Conservation (phyloP, 441 rosid genomes). For the Omphalea diandra region DNA sequence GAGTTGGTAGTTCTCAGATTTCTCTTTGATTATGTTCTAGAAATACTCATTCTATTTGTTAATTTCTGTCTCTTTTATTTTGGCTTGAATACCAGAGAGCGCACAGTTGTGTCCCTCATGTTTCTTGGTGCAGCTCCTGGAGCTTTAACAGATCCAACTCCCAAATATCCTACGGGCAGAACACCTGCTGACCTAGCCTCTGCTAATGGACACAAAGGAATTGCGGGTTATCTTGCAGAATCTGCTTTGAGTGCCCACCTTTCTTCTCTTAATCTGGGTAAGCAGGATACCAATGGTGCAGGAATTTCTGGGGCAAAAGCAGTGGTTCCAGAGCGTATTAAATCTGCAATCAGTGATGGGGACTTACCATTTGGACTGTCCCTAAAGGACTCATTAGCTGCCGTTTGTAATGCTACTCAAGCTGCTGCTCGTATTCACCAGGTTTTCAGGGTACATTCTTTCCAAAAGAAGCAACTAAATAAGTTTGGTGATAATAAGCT, state of each 20-base stretch:
- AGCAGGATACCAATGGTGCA: slow-evolving; percentile 28
- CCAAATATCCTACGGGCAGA: slow-evolving; percentile 61
- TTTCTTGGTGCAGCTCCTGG: slow-evolving; percentile 86
- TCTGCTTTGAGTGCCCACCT: slow-evolving; percentile 60
- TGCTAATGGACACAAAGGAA: slow-evolving; percentile 85
- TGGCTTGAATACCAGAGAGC: slow-evolving; percentile 59
- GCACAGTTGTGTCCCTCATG: slow-evolving; percentile 72
- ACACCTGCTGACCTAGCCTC: slow-evolving; percentile 92
- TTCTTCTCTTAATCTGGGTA: slow-evolving; percentile 52
- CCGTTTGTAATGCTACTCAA: slow-evolving; percentile 79
- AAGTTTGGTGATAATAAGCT: slow-evolving; percentile 50
- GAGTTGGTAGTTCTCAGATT: not conserved
- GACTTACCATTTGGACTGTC: slow-evolving; percentile 42
- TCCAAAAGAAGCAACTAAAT: slow-evolving; percentile 74
- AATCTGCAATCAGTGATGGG: slow-evolving; percentile 36
- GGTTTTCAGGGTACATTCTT: slow-evolving; percentile 85
- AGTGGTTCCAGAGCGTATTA: slow-evolving; percentile 34
- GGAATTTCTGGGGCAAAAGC: slow-evolving; percentile 31
- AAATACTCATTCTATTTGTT: not conserved
- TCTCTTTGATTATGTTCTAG: not conserved
- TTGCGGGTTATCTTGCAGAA: slow-evolving; percentile 88
- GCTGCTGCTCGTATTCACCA: slow-evolving; percentile 87
- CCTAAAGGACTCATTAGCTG: slow-evolving; percentile 71
- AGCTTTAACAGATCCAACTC: slow-evolving; percentile 76
- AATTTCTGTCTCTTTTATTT: not conserved